Evolutionary conservation across 257 asterid species (phyloP), one percentile per base, ranked within the genome.

Genomic region (Nicotiana undulata): DNA sequence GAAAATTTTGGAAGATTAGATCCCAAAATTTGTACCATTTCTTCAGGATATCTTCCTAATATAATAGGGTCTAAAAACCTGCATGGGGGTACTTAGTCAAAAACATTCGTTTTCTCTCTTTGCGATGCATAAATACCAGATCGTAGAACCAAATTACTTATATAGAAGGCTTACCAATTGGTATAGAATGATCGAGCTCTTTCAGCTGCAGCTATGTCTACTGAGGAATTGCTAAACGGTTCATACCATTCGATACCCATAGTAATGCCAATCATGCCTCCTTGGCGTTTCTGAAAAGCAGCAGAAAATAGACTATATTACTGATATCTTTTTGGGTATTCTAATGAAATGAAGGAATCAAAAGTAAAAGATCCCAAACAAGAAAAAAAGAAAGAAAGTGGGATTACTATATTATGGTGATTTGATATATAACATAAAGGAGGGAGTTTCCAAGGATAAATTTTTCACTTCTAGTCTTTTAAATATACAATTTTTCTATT

Each of bases 31-130:
- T 81, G 75, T 37, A 32, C 84, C 93, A 89, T 89, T 79, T 90
- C 89, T 49, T 66, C 75, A 5, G 93, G 94, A 89, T 92, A 90
- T 79, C 70, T 82, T 83, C 92, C 92, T 17, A 84, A 84, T 59
- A 89, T 68, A 51, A 92, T 80, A 12, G 94, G 93, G 79, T 89
- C 92, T 77, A 88, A 82, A 81, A 89, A 86, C 92, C 94, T 90
- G 88, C 77, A 77, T 65, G 20, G 64, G 15, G 12, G 9, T 22
- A 4, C 40, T 61, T 44, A 1, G 59, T 20, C 2, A 44, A 40
- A 59, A 78, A 10, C 8, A 64, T 13, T 31, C 3, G 6, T 59
- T 15, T 10, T 2, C 0, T 16, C 56, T 72, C 32, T 67, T 40
- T 40, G 0, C 3, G 8, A 65, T 76, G 80, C 34, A 37, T n/a